These are phyloP conservation scores for Bullera alba DNA, from an alignment of 768 basidiomycete species.

Conservation along the genomic window DNA sequence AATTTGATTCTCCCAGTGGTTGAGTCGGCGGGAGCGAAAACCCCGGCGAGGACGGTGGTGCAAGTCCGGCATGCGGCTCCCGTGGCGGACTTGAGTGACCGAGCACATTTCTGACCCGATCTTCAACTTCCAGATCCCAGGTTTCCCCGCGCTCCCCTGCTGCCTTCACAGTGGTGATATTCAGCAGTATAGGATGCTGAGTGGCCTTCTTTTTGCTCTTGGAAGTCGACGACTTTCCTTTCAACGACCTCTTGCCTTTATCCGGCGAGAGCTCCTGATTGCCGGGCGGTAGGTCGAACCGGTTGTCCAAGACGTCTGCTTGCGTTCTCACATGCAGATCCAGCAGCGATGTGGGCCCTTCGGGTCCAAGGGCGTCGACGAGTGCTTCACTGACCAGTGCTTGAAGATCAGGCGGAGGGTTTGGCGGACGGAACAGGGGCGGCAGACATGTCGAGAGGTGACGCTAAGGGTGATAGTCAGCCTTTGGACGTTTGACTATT, in stretches of 20 bases:
- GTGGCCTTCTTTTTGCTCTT: not conserved
- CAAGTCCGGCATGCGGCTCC: not conserved
- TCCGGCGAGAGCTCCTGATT: too few species aligned
- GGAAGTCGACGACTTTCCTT: not conserved
- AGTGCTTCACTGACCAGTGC: conserved; percentile 20
- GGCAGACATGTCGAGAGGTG: conserved; percentile 35
- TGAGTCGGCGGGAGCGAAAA: conserved; percentile 18
- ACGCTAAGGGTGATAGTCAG: conserved; percentile 10
- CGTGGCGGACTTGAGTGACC: conserved; percentile 13
- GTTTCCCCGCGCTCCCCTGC: conserved; percentile 13
- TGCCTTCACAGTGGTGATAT: conserved; percentile 21
- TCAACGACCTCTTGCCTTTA: not conserved
- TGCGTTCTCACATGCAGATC: conserved; percentile 18
- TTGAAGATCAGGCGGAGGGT: conserved; percentile 29
- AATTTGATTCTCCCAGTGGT: conserved; percentile 27
- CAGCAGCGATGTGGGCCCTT: conserved; percentile 17
- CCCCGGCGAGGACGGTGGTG: conserved; percentile 4
- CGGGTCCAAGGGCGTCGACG: conserved; percentile 2
- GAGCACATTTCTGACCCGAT: conserved; percentile 13
- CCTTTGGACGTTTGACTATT: not conserved
- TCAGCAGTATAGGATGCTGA: not conserved
- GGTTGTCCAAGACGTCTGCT: not conserved
- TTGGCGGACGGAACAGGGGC: conserved; percentile 30
- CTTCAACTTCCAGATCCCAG: conserved; percentile 26
- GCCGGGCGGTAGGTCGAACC: too few species aligned